Evolutionary conservation across 2,329 filamentous ascomycete species (phyloP), one percentile per base, ranked within the genome.

Genomic region (Cercospora sesami): DNA sequence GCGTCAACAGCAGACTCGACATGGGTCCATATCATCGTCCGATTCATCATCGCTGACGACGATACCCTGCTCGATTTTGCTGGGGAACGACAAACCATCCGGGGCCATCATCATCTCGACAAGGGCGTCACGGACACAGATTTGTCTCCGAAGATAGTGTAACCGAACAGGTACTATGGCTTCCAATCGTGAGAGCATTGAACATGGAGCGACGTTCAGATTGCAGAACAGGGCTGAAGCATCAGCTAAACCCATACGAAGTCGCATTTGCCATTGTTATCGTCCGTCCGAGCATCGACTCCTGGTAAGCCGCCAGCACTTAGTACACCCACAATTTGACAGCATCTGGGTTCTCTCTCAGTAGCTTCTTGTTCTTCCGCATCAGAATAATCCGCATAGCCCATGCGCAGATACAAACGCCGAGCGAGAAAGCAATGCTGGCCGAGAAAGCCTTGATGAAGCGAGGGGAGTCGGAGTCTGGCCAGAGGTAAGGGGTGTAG

Each of bases 401-500:
- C 71, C 74, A 76, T 3, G 71, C 73, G 23, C 73, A 74, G 3
- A 71, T 73, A 64, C 76, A 73, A 30, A 74, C 73, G 60, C 72
- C 64, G 23, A 74, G 66, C 10, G 73, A 73, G 67, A 78, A 78
- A 5, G 69, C 75, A 63, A 76, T 74, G 66, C 75, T 77, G 5
- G 74, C 64, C 58, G 55, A 55, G 73, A 78, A 77, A 2, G 75
- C 77, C 23, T 69, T 77, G 16, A 76, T 45, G 53, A 78, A 79
- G 55, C 73, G 72, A 6, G 77, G 75, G 7, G 73, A 73, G 67
- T 77, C 73, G 18, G 23, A 48, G 30, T 61, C 64, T 5, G 75
- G 67, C 72, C 74, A 79, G 8, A 80, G 71, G 64, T 80, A 80
- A 2, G 76, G 74, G 7, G 76, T 75, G 60, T 79, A 83, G 51